A percentile compares a stretch with the other conserved stretches of the same genome.
Conservation (phyloP, 148 eudicot genomes). For the Diospyros lotus region DNA sequence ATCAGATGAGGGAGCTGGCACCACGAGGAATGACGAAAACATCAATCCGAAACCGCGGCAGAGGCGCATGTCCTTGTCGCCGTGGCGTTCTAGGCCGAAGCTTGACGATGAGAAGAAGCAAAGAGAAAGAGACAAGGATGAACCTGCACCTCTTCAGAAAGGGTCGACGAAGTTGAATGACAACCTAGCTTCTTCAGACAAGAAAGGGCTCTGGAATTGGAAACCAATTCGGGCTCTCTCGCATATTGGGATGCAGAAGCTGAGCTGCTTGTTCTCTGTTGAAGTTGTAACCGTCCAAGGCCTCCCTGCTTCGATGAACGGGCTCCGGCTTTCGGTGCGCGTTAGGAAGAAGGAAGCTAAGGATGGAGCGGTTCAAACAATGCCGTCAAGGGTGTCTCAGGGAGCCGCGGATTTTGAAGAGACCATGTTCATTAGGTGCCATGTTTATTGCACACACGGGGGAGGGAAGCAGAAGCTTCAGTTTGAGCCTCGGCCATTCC, state of each 20-base stretch:
- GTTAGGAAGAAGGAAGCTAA: constrained; percentile 84
- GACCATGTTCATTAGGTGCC: constrained; percentile 73
- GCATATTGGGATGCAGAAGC: constrained; percentile 84
- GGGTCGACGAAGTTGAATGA: constrained; percentile 29
- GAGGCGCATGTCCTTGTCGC: constrained; percentile 83
- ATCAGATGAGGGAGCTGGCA: constrained; percentile 26
- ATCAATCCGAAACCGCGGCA: constrained; percentile 50
- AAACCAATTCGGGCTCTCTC: constrained; percentile 85
- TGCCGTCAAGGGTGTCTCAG: constrained; percentile 91
- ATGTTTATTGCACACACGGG: constrained; percentile 61
- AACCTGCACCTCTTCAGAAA: constrained; percentile 7
- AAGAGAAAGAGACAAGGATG: constrained; percentile 12
- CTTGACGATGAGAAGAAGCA: constrained; percentile 22
- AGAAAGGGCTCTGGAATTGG: constrained; percentile 94
- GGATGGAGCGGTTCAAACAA: constrained; percentile 86
- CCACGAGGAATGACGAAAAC: constrained; percentile 13
- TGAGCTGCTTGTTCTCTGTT: constrained; percentile 83
- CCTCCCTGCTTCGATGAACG: constrained; percentile 85
- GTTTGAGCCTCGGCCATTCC: constrained; percentile 78
- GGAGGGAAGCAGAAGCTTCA: constrained; percentile 35
- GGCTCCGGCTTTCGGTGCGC: constrained; percentile 77
- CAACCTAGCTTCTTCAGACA: constrained; percentile 27
- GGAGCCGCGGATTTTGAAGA: constrained; percentile 97
- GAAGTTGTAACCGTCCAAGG: constrained; percentile 83
- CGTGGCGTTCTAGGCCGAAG: constrained; percentile 77